A percentile compares a stretch with the other conserved stretches of the same genome.
phyloP scores from a whole-genome alignment of 2,329 filamentous ascomycete species.

The Paraphoma sp. region DNA sequence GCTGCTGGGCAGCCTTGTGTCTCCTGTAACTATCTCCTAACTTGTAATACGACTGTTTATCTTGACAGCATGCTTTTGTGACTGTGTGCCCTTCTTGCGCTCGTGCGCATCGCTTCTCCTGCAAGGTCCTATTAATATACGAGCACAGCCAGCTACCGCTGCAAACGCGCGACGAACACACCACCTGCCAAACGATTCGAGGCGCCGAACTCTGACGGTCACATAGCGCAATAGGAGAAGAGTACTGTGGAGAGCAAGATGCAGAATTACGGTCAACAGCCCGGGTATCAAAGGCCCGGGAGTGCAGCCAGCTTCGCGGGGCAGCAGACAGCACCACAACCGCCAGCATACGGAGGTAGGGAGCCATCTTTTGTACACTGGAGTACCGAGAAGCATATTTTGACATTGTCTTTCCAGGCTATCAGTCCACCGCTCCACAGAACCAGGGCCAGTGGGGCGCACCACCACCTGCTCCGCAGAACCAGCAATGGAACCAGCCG shows the following conservation, averaged over 20 bases:
- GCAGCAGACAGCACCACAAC: constrained; percentile 28
- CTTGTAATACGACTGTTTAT: constrained; percentile 15
- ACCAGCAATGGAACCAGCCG: constrained; percentile 34
- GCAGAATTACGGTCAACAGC: constrained; percentile 42
- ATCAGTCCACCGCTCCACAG: constrained; percentile 29
- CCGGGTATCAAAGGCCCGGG: constrained; percentile 39
- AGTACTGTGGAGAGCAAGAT: constrained; percentile 18
- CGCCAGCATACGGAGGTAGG: constrained; percentile 40
- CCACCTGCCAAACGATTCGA: not conserved
- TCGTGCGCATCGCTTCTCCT: constrained; percentile 8
- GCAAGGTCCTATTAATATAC: constrained; percentile 21
- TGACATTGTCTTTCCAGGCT: constrained; percentile 25
- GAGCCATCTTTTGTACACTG: not conserved
- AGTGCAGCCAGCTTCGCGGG: constrained; percentile 38
- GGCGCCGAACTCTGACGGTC: not conserved
- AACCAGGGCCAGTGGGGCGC: constrained; percentile 40
- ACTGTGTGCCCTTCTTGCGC: constrained; percentile 16
- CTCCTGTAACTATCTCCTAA: constrained; percentile 26
- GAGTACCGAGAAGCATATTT: not conserved
- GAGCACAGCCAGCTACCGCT: constrained; percentile 15
- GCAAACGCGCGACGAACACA: constrained; percentile 3
- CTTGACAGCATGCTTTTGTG: constrained; percentile 9
- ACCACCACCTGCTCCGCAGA: constrained; percentile 23
- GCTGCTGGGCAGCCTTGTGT: constrained; percentile 11
- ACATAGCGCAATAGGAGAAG: not conserved